These are phyloP conservation scores for Eucalyptus camaldulensis DNA, from an alignment of 345 rosid genomes.

Conservation along the genomic window DNA sequence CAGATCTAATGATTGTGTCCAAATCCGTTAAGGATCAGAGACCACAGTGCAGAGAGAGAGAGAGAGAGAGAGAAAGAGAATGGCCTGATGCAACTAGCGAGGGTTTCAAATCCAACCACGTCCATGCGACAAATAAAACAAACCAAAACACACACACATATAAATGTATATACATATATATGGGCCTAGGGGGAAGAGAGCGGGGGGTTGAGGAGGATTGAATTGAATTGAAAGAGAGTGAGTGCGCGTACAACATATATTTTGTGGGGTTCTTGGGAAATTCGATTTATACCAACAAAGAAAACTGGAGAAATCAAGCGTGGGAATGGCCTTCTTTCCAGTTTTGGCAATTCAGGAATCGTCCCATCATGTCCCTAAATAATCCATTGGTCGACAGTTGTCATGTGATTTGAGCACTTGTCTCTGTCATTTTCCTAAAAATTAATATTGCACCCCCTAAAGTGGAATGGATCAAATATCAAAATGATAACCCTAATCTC, in stretches of 20 bases:
- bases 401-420: constrained; percentile 42
- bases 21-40: constrained; percentile 24
- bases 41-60: background rate
- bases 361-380: constrained; percentile 52
- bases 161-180: no score
- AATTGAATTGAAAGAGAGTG: background rate
- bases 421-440: constrained; percentile 52
- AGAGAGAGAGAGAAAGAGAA: background rate
- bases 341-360: constrained; percentile 42
- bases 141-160: background rate
- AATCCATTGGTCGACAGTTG: constrained; percentile 2
- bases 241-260: background rate
- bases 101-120: background rate
- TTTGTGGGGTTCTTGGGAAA: constrained; percentile 25
- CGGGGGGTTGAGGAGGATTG: background rate
- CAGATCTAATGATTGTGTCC: constrained; percentile 19
- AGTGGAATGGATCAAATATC: constrained; percentile 36
- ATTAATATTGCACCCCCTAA: constrained; percentile 77
- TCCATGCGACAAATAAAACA: background rate
- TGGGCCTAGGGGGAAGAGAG: background rate
- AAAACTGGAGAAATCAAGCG: constrained; percentile 22
- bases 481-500: background rate
- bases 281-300: constrained; percentile 63
- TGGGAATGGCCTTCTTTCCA: constrained; percentile 28
- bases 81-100: background rate